Evolutionary conservation across 176 grass and related monocot genomes (phyloP), one percentile per base, ranked within the genome.

Genomic region (Alopecurus myosuroides): DNA sequence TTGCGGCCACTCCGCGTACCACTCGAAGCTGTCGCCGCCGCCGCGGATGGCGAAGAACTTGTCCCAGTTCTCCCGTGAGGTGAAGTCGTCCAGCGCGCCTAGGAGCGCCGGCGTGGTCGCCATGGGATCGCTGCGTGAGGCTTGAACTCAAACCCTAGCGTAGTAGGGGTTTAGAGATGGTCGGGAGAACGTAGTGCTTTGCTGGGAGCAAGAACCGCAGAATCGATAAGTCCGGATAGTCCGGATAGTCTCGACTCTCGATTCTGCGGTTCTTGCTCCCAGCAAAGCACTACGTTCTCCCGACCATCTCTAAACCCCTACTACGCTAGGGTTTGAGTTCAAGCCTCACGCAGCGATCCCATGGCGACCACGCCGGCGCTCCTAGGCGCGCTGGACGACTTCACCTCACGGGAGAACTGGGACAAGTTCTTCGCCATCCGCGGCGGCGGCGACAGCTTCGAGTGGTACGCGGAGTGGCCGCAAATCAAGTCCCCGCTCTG

Each of bases 331-430:
- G 84, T 87, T 90, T 29, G 84, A 46, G 3, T 42, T 22, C 18
- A 7, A 28, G 22, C n/a, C 34, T 62, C 67, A 11, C 25, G 78
- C 86, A 51, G 77, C 75, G 42, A 28, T 29, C 28, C 31, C 87
- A 92, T 92, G 90, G 83, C 83, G 68, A 71, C 85, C 51, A 67
- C 67, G 65, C 7, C 83, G 83, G 25, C 67, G 79, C 46, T 98
- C 83, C 90, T 94, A 8, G 91, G 88, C 48, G 90, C 96, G 22
- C 86, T 98, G 5, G 84, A 69, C 17, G 96, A 98, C 82, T 98
- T 98, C 89, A 98, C 96, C 14, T 95, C 93, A 74, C 92, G 91
- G 86, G 93, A 98, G 81, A 98, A 98, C 74, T 95, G 96, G 96
- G 96, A 98, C 83, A 98, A 92, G 63, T 98, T 98, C 81, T 98